A percentile compares a stretch with the other conserved stretches of the same genome.
These are phyloP conservation scores for Teratosphaeria destructans DNA, from an alignment of 2,329 filamentous ascomycete species.

Conservation along the genomic window DNA sequence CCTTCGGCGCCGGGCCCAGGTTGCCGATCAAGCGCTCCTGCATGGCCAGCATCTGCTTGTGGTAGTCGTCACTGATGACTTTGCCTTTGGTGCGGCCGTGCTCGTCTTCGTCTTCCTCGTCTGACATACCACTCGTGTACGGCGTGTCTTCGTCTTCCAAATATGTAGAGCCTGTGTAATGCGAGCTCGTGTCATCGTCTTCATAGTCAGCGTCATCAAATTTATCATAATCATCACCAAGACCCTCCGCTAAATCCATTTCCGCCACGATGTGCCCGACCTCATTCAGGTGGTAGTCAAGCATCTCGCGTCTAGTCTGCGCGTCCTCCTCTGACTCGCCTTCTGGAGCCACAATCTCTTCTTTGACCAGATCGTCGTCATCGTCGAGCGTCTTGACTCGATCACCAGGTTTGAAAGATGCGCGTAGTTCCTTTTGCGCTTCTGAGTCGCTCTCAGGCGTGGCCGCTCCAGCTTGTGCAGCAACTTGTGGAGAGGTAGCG, in stretches of 20 bases:
- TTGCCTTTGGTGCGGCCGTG: slow-evolving; percentile 61
- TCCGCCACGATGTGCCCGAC: slow-evolving; percentile 88
- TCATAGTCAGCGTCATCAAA: slow-evolving; percentile 46
- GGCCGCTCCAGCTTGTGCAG: slow-evolving; percentile 1
- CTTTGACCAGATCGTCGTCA: slow-evolving; percentile 29
- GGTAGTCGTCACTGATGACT: slow-evolving; percentile 63
- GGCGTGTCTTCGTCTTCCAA: slow-evolving; percentile 28
- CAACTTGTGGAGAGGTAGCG: slow-evolving; percentile 4
- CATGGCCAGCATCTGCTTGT: slow-evolving; percentile 72
- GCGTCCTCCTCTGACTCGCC: slow-evolving; percentile 75
- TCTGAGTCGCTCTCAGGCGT: slow-evolving; percentile 4
- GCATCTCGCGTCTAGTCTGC: slow-evolving; percentile 72
- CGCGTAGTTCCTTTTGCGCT: slow-evolving; percentile 17
- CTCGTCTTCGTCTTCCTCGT: slow-evolving; percentile 65
- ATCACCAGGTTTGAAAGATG: slow-evolving; percentile 25
- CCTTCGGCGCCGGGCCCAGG: slow-evolving; percentile 40
- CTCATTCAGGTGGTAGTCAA: slow-evolving; percentile 78
- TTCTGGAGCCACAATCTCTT: slow-evolving; percentile 52
- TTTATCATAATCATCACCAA: slow-evolving; percentile 30
- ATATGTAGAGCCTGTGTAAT: slow-evolving; percentile 10
- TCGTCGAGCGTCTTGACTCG: slow-evolving; percentile 36
- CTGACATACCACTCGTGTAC: slow-evolving; percentile 35
- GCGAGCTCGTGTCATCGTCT: slow-evolving; percentile 30
- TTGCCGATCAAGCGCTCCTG: slow-evolving; percentile 63
- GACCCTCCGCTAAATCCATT: slow-evolving; percentile 65